A percentile compares a stretch with the other conserved stretches of the same genome.
Evolutionary conservation across 1,139 yeast genomes (phyloP).

Genomic region (Zygoascus meyerae): DNA sequence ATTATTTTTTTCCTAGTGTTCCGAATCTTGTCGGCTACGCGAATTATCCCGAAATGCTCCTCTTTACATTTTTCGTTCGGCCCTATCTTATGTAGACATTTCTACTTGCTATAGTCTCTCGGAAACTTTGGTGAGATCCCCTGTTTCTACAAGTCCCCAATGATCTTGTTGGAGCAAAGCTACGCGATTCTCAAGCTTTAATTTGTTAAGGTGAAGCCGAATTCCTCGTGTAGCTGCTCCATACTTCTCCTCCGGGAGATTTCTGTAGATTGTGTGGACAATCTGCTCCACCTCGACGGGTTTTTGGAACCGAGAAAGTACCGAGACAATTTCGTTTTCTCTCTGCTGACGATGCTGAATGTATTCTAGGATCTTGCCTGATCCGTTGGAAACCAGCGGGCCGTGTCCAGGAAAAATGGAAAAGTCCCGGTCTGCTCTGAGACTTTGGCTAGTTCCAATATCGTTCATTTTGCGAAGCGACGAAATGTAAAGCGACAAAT

Average conservation of each 20-base stretch:
- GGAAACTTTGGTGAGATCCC: conserved; percentile 2
- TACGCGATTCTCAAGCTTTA: conserved; percentile 25
- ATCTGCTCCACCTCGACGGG: conserved; percentile 23
- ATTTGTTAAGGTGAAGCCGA: conserved; percentile 31
- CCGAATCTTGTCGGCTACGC: too few relatives aligned
- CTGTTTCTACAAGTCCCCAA: conserved; percentile 12
- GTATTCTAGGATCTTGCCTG: conserved; percentile 29
- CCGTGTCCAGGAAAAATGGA: conserved; percentile 39
- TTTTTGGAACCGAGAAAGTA: conserved; percentile 17
- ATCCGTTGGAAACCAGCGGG: conserved; percentile 31
- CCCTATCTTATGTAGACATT: not conserved
- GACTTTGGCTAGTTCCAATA: conserved; percentile 15
- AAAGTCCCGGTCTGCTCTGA: conserved; percentile 9
- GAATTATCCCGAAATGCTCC: not conserved
- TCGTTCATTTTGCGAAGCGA: conserved; percentile 28
- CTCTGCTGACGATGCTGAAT: conserved; percentile 34
- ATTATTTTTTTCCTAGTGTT: too few relatives aligned
- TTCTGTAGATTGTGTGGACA: conserved; percentile 30
- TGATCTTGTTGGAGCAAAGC: conserved; percentile 12
- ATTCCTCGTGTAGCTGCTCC: conserved; percentile 33
- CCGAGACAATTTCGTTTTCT: conserved; percentile 30
- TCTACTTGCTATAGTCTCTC: not conserved
- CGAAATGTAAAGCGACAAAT: conserved; percentile 30
- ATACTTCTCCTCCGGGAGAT: conserved; percentile 22
- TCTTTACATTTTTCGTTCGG: not conserved